phyloP scores from a whole-genome alignment of 257 asterid species.

The Vinca minor region DNA sequence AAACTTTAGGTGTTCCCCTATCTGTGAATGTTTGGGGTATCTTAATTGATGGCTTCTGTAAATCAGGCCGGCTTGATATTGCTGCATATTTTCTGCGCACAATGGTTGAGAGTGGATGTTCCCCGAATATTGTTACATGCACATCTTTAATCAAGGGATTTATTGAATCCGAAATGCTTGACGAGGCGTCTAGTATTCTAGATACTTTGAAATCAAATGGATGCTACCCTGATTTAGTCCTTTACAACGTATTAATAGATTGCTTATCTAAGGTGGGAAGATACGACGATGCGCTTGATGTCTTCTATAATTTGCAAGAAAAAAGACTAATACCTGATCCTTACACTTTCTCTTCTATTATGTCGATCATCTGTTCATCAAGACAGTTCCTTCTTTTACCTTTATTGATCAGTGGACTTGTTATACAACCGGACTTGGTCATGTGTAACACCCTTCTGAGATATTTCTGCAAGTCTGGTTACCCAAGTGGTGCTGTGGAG shows the following conservation, averaged over 20 bases:
- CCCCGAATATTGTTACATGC: slow-evolving; percentile 58
- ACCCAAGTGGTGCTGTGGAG: slow-evolving; percentile 55
- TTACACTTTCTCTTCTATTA: slow-evolving; percentile 56
- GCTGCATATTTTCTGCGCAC: slow-evolving; percentile 46
- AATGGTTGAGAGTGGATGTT: slow-evolving; percentile 51
- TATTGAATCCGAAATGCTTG: slow-evolving; percentile 41
- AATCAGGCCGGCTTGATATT: slow-evolving; percentile 42
- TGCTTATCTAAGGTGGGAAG: slow-evolving; percentile 64
- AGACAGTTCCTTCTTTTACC: slow-evolving; percentile 53
- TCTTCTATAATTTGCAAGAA: slow-evolving; percentile 46
- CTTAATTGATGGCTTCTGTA: slow-evolving; percentile 45
- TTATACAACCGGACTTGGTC: slow-evolving; percentile 61
- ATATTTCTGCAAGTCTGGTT: slow-evolving; percentile 62
- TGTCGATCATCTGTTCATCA: slow-evolving; percentile 48
- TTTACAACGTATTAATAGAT: slow-evolving; percentile 63
- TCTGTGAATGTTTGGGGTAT: slow-evolving; percentile 53
- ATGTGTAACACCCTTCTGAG: slow-evolving; percentile 59
- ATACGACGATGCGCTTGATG: slow-evolving; percentile 49
- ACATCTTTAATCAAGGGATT: slow-evolving; percentile 61
- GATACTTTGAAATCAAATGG: slow-evolving; percentile 39
- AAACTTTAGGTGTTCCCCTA: slow-evolving; percentile 44
- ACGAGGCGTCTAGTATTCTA: slow-evolving; percentile 50
- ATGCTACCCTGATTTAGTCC: slow-evolving; percentile 58
- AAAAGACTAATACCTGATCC: slow-evolving; percentile 52
- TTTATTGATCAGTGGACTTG: slow-evolving; percentile 46